Evolutionary conservation across 176 grass and related monocot species (phyloP), one percentile per base, ranked within the genome.

Genomic region (Cocos nucifera): DNA sequence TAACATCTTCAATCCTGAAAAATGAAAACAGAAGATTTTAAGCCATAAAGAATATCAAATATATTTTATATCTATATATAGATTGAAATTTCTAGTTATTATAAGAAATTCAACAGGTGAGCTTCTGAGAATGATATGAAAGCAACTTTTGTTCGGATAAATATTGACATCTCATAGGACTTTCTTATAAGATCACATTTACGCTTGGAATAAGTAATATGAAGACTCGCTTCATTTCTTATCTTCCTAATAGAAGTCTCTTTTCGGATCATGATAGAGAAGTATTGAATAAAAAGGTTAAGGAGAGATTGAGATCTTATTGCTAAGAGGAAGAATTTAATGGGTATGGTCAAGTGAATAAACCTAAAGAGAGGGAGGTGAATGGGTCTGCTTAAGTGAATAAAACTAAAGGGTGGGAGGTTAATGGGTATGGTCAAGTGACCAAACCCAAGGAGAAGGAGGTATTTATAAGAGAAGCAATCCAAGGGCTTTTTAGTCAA

Each of bases 61-160:
- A 12, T 44, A 14, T 3, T 44, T 14, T 44, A 44, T 44, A 44
- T 44, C 35, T 44, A 14, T 44, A 3, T 14, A 14, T 27, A 3
- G 8, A 35, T 44, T 44, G 2, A 44, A 44, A 12, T 14, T 12
- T 59, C 24, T 61, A 61, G 27, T 27, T 61, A 4, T 61, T 61
- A 4, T n/a, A 61, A 60, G 2, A 30, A 61, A 61, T 17, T 30
- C 27, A 61, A 60, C 7, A 27, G 26, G 3, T n/a, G 17, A 35
- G 58, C 58, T 61, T 61, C 16, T 61, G 58, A 61, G 58, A 61
- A 61, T 4, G 58, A 61, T 61, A 61, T 14, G 58, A 61, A 61
- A 7, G 58, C 58, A 61, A 32, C 58, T 8, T 61, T 26, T 17
- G 29, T 27, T 9, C n/a, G 27, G 12, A 5, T 30, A 3, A 61